phyloP scores from a whole-genome alignment of 176 grass and related monocot genomes.

The Cenchrus americanus region DNA sequence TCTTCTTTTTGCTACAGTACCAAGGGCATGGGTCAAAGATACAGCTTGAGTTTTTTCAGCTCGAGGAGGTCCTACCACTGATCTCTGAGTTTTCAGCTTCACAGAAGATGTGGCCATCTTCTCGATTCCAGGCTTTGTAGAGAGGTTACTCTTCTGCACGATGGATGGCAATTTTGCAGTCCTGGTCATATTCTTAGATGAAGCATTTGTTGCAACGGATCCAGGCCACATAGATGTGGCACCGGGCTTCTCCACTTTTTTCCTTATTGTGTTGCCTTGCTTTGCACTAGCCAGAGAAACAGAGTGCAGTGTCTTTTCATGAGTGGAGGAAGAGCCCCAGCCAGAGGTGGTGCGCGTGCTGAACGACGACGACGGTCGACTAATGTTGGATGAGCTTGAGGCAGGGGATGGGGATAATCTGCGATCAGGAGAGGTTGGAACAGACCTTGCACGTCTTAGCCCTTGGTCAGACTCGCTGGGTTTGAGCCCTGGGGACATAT shows the following conservation, averaged over 20 bases:
- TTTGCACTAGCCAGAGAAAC: neutral
- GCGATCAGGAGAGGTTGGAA: slow-evolving; percentile 43
- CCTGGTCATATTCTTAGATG: slow-evolving; percentile 12
- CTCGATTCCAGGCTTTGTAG: slow-evolving; percentile 13
- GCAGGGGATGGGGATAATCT: slow-evolving; percentile 21
- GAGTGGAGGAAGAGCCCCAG: slow-evolving; percentile 11
- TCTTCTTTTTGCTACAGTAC: slow-evolving; percentile 1
- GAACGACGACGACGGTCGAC: slow-evolving; percentile 26
- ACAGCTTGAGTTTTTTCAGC: slow-evolving; percentile 19
- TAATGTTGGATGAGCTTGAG: slow-evolving; percentile 6
- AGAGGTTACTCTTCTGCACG: slow-evolving; percentile 32
- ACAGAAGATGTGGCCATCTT: slow-evolving; percentile 9
- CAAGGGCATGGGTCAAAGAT: neutral
- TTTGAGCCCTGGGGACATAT: slow-evolving; percentile 19
- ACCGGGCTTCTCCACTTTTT: slow-evolving; percentile 28
- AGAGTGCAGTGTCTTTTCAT: slow-evolving; percentile 16
- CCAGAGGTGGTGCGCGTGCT: neutral
- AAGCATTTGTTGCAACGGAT: neutral
- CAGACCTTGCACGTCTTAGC: slow-evolving; percentile 38
- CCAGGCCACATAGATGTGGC: slow-evolving; percentile 34
- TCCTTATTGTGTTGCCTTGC: slow-evolving; percentile 6
- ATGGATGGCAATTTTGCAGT: slow-evolving; percentile 18
- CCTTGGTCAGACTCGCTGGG: slow-evolving; percentile 7
- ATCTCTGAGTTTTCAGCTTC: slow-evolving; percentile 40
- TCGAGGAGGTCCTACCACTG: neutral